Evolutionary conservation across 371 early-diverging fungal species (phyloP), one percentile per base, ranked within the genome.

Genomic region (Mortierella sp.): DNA sequence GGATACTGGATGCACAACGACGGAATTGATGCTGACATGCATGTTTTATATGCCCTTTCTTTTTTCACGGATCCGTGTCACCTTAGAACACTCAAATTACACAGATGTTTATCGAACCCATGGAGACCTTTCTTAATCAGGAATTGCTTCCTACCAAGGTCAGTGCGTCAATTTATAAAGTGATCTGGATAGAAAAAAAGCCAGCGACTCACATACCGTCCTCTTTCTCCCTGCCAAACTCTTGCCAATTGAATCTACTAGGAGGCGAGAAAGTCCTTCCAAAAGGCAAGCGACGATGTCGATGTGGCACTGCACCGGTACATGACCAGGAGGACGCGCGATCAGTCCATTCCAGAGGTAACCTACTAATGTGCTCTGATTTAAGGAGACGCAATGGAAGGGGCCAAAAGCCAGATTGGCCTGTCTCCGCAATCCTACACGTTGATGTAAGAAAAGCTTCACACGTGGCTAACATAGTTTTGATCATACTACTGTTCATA

Each of bases 181-280:
- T 41, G 18, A 46, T 35, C 46, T 65, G 29, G 46, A 56, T 8
- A 21, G 18, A 1, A 4, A 5, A 38, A 68, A 38, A 24, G 43
- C 21, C 68, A 0, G 21, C 18, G 2, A 3, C 68, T 32, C 35
- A 71, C 7, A 10, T n/a, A 21, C 35, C 43, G 7, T 43, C 76
- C 7, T 51, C 27, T n/a, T 21, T 44, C 51, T 24, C 48, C 43
- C 51, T 35, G 21, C 18, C 51, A 72, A 48, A 27, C 51, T 16
- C 12, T 60, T 71, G 0, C 55, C 35, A 8, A 60, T 24, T 68
- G 41, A 21, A 68, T 24, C 10, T 10, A 70, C n/a, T 72, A 94
- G 94, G 95, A 95, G 70, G 74, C 89, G 8, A 92, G 89, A 82
- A 94, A 92, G 75, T 84, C 83, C 51, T 95, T 94, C 75, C 94